Conservation (phyloP, 345 rosid genomes). For the Trapa bicornis region DNA sequence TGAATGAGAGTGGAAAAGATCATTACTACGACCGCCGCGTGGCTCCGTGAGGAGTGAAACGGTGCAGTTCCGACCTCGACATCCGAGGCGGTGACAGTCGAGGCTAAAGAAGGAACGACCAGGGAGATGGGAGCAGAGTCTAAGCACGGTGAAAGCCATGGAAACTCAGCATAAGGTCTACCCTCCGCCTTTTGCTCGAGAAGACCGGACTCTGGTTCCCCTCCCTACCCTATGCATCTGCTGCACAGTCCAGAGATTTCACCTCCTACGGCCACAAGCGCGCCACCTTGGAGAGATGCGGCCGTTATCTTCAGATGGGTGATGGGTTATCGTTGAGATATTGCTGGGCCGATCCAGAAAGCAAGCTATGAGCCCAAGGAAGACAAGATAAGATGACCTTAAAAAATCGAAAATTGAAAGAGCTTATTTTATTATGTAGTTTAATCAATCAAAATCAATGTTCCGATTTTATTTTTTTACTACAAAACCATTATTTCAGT, state of each 20-base stretch:
- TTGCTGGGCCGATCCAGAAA: not conserved
- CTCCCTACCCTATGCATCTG: not conserved
- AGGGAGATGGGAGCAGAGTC: not conserved
- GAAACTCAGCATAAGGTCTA: not conserved
- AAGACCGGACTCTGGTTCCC: not conserved
- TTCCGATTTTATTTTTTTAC: too few relatives aligned
- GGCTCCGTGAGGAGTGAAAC: not conserved
- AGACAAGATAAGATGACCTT: too few relatives aligned
- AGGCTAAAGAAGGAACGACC: not conserved
- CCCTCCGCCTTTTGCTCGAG: not conserved
- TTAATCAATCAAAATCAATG: too few relatives aligned
- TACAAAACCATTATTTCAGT: too few relatives aligned
- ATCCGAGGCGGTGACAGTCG: not conserved
- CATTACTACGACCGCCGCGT: not conserved
- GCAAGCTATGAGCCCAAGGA: not conserved
- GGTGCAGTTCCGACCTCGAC: not conserved
- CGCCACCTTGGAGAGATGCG: not conserved
- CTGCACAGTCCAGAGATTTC: not conserved
- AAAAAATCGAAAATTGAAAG: too few relatives aligned
- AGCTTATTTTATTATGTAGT: too few relatives aligned
- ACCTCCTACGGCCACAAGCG: not conserved
- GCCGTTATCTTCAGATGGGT: not conserved
- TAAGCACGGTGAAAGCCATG: conserved; percentile 2
- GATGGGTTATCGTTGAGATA: not conserved
- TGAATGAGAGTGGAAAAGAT: not conserved